phyloP scores from a whole-genome alignment of 2,329 filamentous ascomycete genomes.

The Nemania bipapillata region DNA sequence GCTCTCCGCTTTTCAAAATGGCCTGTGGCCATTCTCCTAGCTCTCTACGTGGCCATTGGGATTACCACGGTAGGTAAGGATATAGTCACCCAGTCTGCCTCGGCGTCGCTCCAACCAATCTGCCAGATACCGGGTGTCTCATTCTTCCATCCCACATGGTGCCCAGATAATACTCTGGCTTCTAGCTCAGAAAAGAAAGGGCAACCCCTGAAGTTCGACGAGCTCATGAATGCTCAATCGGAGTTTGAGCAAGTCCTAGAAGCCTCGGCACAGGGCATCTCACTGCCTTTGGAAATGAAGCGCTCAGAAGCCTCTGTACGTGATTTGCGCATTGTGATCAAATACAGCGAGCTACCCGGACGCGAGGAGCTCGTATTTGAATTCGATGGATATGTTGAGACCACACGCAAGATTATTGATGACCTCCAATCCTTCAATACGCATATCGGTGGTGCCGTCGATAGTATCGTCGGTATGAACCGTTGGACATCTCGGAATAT shows the following conservation, averaged over 20 bases:
- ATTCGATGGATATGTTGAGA: conserved; percentile 79
- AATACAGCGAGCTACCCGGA: conserved; percentile 73
- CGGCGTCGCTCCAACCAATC: conserved; percentile 72
- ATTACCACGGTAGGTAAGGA: conserved; percentile 69
- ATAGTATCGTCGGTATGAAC: conserved; percentile 78
- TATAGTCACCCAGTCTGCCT: conserved; percentile 69
- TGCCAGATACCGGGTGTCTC: conserved; percentile 75
- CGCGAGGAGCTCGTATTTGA: conserved; percentile 78
- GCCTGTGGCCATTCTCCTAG: conserved; percentile 70
- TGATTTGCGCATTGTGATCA: conserved; percentile 77
- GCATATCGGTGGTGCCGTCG: conserved; percentile 77
- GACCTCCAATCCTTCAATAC: conserved; percentile 80
- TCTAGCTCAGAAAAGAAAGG: conserved; percentile 30
- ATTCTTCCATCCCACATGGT: conserved; percentile 72
- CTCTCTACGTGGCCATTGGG: conserved; percentile 70
- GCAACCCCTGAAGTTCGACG: conserved; percentile 72
- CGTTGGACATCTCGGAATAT: conserved; percentile 78
- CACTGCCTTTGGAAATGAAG: conserved; percentile 82
- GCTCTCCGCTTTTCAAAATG: conserved; percentile 72
- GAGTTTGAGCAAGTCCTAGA: conserved; percentile 80
- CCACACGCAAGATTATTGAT: conserved; percentile 70
- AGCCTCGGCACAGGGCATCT: conserved; percentile 71
- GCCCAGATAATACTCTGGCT: conserved; percentile 52
- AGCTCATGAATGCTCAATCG: conserved; percentile 78
- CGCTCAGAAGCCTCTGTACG: conserved; percentile 77